A percentile compares a stretch with the other conserved stretches of the same genome.
Evolutionary conservation across 2,329 filamentous ascomycete species (phyloP).

Genomic region (Nemania diffusa): DNA sequence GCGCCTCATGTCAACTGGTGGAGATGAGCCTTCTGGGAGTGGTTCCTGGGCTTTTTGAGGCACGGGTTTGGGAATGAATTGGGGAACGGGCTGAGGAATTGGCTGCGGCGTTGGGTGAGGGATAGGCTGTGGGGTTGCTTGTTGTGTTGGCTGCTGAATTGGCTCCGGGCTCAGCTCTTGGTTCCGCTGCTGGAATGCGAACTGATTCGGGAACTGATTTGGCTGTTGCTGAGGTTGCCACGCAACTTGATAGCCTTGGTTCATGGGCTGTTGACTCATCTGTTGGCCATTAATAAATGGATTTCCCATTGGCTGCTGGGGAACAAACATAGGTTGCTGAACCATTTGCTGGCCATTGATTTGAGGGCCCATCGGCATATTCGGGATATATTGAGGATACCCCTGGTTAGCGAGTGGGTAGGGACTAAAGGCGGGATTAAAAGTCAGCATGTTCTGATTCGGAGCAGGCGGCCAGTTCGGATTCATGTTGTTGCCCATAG

Average conservation of each 20-base stretch:
- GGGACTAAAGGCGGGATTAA: not conserved
- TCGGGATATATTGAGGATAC: not conserved
- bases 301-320: not conserved
- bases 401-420: not conserved
- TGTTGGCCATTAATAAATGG: not conserved
- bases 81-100: no score
- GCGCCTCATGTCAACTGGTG: not conserved
- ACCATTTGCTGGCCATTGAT: not conserved
- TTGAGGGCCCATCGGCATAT: not conserved
- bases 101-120: not conserved
- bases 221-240: not conserved
- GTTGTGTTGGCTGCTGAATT: not conserved
- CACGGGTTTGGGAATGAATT: no score
- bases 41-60: no score
- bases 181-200: not conserved
- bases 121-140: not conserved
- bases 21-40: no score
- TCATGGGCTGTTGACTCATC: constrained; percentile 1
- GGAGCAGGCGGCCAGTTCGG: not conserved
- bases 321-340: not conserved
- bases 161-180: not conserved
- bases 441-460: not conserved
- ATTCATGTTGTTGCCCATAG: not conserved
- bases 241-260: constrained; percentile 6
- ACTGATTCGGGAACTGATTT: not conserved